Evolutionary conservation across 768 basidiomycete species (phyloP), one percentile per base, ranked within the genome.

Genomic region (Naganishia vaughanmartiniae): DNA sequence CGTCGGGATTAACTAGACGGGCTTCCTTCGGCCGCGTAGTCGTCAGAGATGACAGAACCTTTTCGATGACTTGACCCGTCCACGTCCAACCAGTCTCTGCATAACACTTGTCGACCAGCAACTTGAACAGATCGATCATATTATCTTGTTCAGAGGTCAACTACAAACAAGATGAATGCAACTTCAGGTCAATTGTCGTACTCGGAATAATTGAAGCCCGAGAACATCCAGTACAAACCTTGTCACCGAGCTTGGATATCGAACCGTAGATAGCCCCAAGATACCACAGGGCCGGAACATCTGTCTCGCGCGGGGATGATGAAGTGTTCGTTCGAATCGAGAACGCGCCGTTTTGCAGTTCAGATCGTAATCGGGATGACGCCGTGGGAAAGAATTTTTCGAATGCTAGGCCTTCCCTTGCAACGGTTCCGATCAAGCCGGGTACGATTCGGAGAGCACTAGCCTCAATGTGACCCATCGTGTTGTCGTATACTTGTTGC

Each of bases 401-500:
- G 24, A 63, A 63, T 24, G 60, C 60, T 26, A 63, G 30, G n/a
- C 60, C 60, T n/a, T 63, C 60, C 39, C 60, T 63, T 17, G 60
- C 60, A 12, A 63, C 60, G 21, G 60, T 63, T 26, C 39, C 60
- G 24, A 97, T 86, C 14, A 97, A 86, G 73, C 93, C 91, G 0
- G 92, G 91, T 73, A 96, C 90, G 3, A 92, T 90, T 67, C 89
- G 85, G 63, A 94, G 91, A n/a, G 91, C 87, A 79, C 96, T 97
- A 51, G 91, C 88, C 76, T 92, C 91, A 3, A 89, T 89, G 73
- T 92, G 93, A 1, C 90, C 88, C n/a, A 89, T 91, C 0, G 88
- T 90, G 77, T 96, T 95, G 66, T 93, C 88, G 75, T 85, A 89
- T 51, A 93, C 88, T 54, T 96, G 84, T 73, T 90, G 89, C 73